Conservation (phyloP, 2,329 filamentous ascomycete genomes). For the Apiospora saccharicola region DNA sequence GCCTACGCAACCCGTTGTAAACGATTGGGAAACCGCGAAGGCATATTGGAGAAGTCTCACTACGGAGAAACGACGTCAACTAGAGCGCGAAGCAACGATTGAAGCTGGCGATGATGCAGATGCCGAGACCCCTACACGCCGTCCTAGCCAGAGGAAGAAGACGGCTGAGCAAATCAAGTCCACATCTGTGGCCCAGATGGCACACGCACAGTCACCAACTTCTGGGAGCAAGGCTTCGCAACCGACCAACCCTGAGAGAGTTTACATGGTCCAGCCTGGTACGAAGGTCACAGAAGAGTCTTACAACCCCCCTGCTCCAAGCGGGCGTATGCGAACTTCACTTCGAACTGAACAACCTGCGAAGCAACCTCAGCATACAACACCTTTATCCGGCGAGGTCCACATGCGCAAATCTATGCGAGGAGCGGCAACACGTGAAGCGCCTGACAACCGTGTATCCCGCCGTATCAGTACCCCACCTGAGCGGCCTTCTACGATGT, state of each 20-base stretch:
- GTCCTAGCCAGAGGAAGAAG: conserved; percentile 47
- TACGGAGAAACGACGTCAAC: conserved; percentile 66
- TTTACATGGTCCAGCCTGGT: conserved; percentile 37
- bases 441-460: conserved; percentile 23
- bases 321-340: conserved; percentile 53
- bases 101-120: conserved; percentile 59
- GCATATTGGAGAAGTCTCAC: conserved; percentile 74
- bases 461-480: conserved; percentile 26
- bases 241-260: conserved; percentile 27
- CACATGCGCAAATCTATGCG: conserved; percentile 43
- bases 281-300: conserved; percentile 39
- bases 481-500: conserved; percentile 26
- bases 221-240: conserved; percentile 38
- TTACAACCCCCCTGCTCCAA: conserved; percentile 27
- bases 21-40: conserved; percentile 74
- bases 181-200: conserved; percentile 26
- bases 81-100: conserved; percentile 65
- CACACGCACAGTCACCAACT: conserved; percentile 26
- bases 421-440: conserved; percentile 27
- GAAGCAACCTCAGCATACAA: conserved; percentile 25
- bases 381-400: conserved; percentile 23
- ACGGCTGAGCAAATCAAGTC: conserved; percentile 46
- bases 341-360: conserved; percentile 49
- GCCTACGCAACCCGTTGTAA: conserved; percentile 28
- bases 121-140: conserved; percentile 44